A percentile compares a stretch with the other conserved stretches of the same genome.
These are phyloP conservation scores for Gossypium stocksii DNA, from an alignment of 345 rosid species.

Conservation along the genomic window DNA sequence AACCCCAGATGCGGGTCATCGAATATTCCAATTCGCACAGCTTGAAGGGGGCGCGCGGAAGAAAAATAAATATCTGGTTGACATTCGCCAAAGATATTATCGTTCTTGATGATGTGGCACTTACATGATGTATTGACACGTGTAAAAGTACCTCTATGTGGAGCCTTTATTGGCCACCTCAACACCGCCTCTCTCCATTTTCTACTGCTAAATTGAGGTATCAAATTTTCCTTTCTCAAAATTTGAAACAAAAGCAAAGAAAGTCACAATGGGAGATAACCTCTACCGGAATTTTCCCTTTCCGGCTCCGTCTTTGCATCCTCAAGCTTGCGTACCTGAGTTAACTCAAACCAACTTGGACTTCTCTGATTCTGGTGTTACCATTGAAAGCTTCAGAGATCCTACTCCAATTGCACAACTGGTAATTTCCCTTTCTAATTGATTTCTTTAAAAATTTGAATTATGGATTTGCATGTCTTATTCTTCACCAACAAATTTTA, in stretches of 20 bases:
- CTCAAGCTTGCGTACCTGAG: conserved; percentile 21
- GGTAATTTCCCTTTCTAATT: conserved; percentile 24
- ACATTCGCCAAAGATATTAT: conserved; percentile 47
- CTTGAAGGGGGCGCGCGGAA: too few relatives aligned
- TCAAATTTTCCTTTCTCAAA: background rate
- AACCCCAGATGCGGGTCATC: too few relatives aligned
- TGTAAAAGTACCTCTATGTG: conserved; percentile 71
- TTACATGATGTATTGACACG: conserved; percentile 25
- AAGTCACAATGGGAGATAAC: conserved; percentile 14
- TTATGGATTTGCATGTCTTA: background rate
- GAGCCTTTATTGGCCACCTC: conserved; percentile 30
- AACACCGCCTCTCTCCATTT: conserved; percentile 11
- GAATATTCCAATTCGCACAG: too few relatives aligned
- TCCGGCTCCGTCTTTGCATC: conserved; percentile 32
- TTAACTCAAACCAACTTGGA: conserved; percentile 35
- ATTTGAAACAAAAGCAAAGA: background rate
- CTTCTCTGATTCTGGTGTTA: conserved; percentile 40
- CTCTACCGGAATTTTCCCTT: conserved; percentile 21
- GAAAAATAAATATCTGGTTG: conserved; percentile 39
- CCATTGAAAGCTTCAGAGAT: conserved; percentile 25
- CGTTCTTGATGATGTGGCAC: conserved; percentile 37
- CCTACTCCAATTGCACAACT: conserved; percentile 14
- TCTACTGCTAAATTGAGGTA: conserved; percentile 17
- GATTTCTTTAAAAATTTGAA: background rate
- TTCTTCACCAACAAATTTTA: background rate